phyloP scores from a whole-genome alignment of 192 early-diverging fungal genomes.

The Chytriomyces confervae region DNA sequence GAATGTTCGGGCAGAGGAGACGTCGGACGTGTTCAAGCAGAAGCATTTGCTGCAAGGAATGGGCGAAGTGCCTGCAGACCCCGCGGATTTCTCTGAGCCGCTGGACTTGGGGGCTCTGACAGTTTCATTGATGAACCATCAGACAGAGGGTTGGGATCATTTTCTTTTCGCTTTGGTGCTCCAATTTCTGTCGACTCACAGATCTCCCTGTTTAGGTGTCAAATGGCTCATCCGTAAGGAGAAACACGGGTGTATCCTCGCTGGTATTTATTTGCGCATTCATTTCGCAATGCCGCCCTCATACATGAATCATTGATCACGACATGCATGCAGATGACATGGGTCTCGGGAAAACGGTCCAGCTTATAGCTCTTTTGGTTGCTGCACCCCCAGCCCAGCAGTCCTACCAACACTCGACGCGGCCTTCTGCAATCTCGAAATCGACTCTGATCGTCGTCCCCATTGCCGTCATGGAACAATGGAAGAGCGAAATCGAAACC shows the following conservation, averaged over 20 bases:
- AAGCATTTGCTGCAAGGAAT: neutral
- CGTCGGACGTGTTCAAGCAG: no score
- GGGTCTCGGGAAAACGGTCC: constrained; percentile 76
- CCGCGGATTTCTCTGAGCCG: neutral
- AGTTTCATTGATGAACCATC: constrained; percentile 4
- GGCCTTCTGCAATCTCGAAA: constrained; percentile 54
- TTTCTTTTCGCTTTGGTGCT: neutral
- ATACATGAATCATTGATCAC: neutral
- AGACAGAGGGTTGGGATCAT: neutral
- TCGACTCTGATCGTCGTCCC: constrained; percentile 69
- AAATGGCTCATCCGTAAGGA: constrained; percentile 16
- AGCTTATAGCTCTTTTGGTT: constrained; percentile 62
- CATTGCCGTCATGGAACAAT: constrained; percentile 42
- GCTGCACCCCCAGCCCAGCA: constrained; percentile 26
- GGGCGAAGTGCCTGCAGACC: neutral
- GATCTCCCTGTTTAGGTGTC: neutral
- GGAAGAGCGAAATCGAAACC: constrained; percentile 62
- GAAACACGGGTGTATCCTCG: constrained; percentile 5
- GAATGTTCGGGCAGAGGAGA: no score
- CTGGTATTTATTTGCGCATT: neutral
- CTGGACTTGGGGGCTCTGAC: neutral
- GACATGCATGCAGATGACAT: constrained; percentile 15
- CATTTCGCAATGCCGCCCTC: neutral
- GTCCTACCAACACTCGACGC: neutral
- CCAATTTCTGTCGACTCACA: no score